Evolutionary conservation across 1,284 basidiomycete genomes (phyloP).

Genomic region (Dichomitus squalens): DNA sequence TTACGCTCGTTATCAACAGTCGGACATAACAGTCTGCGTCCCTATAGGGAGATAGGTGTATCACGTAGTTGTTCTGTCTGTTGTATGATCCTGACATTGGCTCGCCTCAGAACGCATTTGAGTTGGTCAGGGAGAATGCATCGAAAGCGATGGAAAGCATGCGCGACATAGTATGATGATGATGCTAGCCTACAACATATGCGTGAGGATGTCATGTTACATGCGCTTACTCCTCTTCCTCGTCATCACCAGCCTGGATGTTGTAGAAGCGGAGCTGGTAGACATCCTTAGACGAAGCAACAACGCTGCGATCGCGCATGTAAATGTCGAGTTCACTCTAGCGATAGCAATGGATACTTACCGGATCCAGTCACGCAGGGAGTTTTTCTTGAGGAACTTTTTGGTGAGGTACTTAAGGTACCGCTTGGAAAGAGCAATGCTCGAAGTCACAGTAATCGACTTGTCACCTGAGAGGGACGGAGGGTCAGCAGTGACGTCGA

Average conservation of each 20-base stretch:
- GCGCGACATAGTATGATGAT: constrained; percentile 20
- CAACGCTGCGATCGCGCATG: constrained; percentile 53
- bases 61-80: constrained; percentile 91
- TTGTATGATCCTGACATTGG: constrained; percentile 33
- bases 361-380: constrained; percentile 86
- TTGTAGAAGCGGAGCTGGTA: constrained; percentile 95
- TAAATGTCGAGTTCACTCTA: neutral
- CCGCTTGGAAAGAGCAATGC: constrained; percentile 88
- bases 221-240: constrained; percentile 21
- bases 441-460: constrained; percentile 81
- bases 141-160: constrained; percentile 23
- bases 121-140: neutral
- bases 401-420: constrained; percentile 95
- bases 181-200: constrained; percentile 24
- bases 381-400: constrained; percentile 94
- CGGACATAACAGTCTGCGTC: constrained; percentile 1
- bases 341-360: constrained; percentile 29
- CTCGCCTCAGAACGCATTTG: neutral
- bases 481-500: neutral
- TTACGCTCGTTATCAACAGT: constrained; percentile 32
- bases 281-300: constrained; percentile 86
- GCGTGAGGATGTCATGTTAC: constrained; percentile 4
- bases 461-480: constrained; percentile 55
- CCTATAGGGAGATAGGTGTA: constrained; percentile 47
- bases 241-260: constrained; percentile 57